These are phyloP conservation scores for Leishmania lainsoni DNA, from an alignment of 208 protist species.

Conservation along the genomic window DNA sequence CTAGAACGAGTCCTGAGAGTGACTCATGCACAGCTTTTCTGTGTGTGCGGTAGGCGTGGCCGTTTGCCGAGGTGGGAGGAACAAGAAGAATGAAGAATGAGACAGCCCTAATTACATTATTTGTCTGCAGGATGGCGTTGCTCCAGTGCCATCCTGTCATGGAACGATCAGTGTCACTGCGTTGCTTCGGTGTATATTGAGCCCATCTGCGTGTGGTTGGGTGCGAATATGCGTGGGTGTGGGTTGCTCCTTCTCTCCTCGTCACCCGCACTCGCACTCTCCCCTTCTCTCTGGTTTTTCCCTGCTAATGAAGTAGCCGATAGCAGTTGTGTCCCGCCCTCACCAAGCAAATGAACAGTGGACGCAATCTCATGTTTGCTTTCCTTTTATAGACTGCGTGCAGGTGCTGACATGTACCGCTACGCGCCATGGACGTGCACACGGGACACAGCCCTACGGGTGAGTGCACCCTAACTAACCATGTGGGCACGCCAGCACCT, in stretches of 20 bases:
- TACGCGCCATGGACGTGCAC: background rate
- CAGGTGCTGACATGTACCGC: background rate
- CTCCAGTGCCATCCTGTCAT: background rate
- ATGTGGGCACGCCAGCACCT: background rate
- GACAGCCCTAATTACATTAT: background rate
- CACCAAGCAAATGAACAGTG: background rate
- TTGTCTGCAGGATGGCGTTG: background rate
- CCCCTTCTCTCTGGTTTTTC: background rate
- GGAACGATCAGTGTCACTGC: background rate
- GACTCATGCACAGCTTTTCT: background rate
- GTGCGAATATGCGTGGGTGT: background rate
- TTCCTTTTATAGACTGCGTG: background rate
- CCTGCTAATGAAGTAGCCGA: background rate
- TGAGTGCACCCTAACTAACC: background rate
- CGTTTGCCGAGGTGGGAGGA: background rate
- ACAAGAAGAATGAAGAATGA: background rate
- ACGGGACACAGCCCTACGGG: background rate
- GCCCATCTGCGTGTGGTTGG: background rate
- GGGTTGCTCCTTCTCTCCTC: background rate
- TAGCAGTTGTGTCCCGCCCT: background rate
- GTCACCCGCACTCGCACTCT: background rate
- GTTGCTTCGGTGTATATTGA: background rate
- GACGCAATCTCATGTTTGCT: background rate
- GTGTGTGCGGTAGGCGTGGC: background rate
- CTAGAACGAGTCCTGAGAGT: background rate